Evolutionary conservation across 169 alveolate species (phyloP), one percentile per base, ranked within the genome.

Genomic region (Eimeria tenella): DNA sequence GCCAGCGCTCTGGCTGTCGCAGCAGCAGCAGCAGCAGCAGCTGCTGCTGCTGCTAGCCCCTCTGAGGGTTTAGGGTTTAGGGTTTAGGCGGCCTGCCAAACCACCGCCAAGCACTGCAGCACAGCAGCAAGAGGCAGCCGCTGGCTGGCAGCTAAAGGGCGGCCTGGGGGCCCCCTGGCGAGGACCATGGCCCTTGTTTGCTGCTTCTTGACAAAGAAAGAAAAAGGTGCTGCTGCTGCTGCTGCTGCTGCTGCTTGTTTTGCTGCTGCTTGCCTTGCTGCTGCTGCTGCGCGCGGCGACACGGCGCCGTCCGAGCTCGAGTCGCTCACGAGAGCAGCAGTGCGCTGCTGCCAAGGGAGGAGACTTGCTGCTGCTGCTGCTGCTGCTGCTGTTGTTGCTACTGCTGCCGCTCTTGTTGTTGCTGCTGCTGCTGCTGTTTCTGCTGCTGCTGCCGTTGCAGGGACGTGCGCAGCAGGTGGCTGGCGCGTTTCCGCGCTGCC

Each of bases 161-260:
- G 11, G 15, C 84, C 84, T 7, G 84, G 84, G 5, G 84, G 84
- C 9, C 60, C 21, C 23, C n/a, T 53, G 42, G 62, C 84, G 10
- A 74, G 42, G 4, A 19, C 62, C 17, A 17, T 31, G 15, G 84
- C 84, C 13, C 42, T 3, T 4, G 21, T 8, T 17, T 74, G 84
- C 84, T 74, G 13, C 62, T 7, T 8, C 84, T 50, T 7, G 53
- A 68, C 8, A 21, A 68, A 4, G 52, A 8, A 68, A 10, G 77
- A 68, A 5, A 25, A 25, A 11, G 60, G 60, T 31, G 63, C 55
- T 42, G 42, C 60, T 31, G 21, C 42, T 8, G 42, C 42, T 74
- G 84, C 62, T 50, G 84, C 84, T 74, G 84, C 84, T 42, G 60
- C 84, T 74, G 84, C 84, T 74, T 42, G 42, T 25, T 31, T 7